A percentile compares a stretch with the other conserved stretches of the same genome.
Conservation (phyloP, 352 stramenopile species). For the Phytophthora tentaculata region DNA sequence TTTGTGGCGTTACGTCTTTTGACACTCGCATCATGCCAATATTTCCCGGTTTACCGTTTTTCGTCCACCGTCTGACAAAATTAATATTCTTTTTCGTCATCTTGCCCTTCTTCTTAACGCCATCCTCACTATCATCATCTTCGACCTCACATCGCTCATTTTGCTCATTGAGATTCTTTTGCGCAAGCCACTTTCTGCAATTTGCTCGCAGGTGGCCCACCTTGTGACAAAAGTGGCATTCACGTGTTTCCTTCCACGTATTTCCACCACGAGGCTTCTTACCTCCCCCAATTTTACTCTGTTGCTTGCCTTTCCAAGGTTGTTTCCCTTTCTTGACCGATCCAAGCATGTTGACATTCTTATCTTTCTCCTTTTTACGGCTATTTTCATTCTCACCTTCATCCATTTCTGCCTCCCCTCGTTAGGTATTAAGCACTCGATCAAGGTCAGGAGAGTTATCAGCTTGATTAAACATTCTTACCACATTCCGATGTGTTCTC, state of each 20-base stretch:
- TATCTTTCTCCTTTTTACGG: background rate
- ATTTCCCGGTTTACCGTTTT: too few relatives aligned
- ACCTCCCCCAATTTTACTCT: too few relatives aligned
- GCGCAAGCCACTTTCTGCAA: background rate
- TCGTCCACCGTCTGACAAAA: background rate
- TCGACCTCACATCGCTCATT: background rate
- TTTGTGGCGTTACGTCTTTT: too few relatives aligned
- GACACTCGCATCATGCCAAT: too few relatives aligned
- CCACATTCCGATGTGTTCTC: background rate
- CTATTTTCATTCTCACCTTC: too few relatives aligned
- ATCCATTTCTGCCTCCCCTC: too few relatives aligned
- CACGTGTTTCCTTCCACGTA: background rate
- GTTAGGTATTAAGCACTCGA: too few relatives aligned
- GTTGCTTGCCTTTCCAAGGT: background rate
- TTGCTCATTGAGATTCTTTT: background rate
- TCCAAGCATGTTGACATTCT: background rate
- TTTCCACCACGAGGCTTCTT: background rate
- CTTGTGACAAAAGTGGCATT: background rate
- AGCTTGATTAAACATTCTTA: slow-evolving; percentile 1
- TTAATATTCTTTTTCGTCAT: too few relatives aligned
- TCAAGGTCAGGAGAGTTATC: background rate
- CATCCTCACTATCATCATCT: background rate
- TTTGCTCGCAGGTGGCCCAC: background rate
- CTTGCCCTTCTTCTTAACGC: too few relatives aligned
- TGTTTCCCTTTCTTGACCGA: background rate